Conservation (phyloP, 768 basidiomycete genomes). For the Agaricus bisporus region DNA sequence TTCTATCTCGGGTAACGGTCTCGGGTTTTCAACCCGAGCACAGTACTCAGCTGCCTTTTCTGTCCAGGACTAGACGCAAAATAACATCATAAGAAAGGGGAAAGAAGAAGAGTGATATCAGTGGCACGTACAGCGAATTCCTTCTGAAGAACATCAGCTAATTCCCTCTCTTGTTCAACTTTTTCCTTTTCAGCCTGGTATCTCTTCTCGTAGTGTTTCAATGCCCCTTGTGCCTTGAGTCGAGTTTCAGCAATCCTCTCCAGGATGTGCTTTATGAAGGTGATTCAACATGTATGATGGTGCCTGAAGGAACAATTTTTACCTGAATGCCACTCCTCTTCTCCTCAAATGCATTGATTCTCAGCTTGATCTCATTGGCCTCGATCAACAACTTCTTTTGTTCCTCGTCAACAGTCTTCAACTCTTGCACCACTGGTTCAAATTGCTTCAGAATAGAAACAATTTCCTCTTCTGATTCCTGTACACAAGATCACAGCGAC, state of each 20-base stretch:
- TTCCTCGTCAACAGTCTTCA: constrained; percentile 38
- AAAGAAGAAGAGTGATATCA: background rate
- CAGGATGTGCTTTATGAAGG: constrained; percentile 37
- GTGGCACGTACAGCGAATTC: constrained; percentile 54
- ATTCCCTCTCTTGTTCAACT: constrained; percentile 38
- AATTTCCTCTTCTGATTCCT: constrained; percentile 57
- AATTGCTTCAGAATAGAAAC: constrained; percentile 42
- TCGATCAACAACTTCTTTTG: constrained; percentile 38
- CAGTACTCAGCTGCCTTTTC: constrained; percentile 59
- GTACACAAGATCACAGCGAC: background rate
- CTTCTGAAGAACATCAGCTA: constrained; percentile 43
- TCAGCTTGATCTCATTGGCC: constrained; percentile 37
- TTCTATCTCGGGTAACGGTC: constrained; percentile 50
- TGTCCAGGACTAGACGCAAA: constrained; percentile 49
- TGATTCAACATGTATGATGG: background rate
- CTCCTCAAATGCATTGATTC: constrained; percentile 48
- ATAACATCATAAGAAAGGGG: background rate
- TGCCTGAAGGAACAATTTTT: constrained; percentile 14
- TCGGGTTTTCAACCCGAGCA: constrained; percentile 47
- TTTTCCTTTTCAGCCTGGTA: constrained; percentile 41
- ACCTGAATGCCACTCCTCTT: constrained; percentile 39
- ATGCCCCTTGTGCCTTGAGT: constrained; percentile 41
- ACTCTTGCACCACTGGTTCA: constrained; percentile 35
- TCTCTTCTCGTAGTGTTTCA: constrained; percentile 46
- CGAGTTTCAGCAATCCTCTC: constrained; percentile 43